phyloP scores from a whole-genome alignment of 2,329 filamentous ascomycete species.

The Colletotrichum kahawae region DNA sequence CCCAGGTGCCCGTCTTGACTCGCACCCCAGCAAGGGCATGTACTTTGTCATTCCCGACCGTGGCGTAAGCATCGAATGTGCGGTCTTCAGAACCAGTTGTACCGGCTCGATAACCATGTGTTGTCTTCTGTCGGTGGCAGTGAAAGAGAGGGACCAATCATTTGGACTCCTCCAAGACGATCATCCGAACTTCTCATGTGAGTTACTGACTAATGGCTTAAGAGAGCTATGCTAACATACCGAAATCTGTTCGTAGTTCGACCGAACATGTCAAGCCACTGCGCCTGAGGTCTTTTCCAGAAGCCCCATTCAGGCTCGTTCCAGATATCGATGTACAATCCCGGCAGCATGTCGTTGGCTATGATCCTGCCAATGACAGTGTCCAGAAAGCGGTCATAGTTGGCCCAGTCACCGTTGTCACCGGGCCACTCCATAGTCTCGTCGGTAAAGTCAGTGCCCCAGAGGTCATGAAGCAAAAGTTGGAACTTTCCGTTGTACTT shows the following conservation, averaged over 20 bases:
- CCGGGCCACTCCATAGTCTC: background rate
- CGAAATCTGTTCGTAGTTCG: background rate
- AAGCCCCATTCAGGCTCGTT: background rate
- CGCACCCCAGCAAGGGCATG: background rate
- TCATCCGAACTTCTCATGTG: background rate
- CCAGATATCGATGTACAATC: background rate
- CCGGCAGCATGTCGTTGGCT: background rate
- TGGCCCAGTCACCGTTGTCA: background rate
- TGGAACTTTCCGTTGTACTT: conserved; percentile 1
- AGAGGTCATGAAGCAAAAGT: background rate
- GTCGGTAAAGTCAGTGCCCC: background rate
- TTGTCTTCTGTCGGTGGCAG: conserved; percentile 33
- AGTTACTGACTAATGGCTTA: background rate
- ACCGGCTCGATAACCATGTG: conserved; percentile 36
- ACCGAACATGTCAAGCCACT: background rate
- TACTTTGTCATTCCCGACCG: background rate
- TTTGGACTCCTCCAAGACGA: conserved; percentile 21
- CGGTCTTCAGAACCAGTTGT: background rate
- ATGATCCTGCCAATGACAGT: background rate
- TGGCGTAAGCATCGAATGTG: background rate
- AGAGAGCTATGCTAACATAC: background rate
- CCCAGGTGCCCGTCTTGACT: background rate
- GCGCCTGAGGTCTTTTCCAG: background rate
- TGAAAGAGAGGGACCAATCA: conserved; percentile 44
- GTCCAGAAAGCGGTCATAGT: background rate